Evolutionary conservation across 1,284 basidiomycete genomes (phyloP).

Genomic region (Leucoagaricus sp.): DNA sequence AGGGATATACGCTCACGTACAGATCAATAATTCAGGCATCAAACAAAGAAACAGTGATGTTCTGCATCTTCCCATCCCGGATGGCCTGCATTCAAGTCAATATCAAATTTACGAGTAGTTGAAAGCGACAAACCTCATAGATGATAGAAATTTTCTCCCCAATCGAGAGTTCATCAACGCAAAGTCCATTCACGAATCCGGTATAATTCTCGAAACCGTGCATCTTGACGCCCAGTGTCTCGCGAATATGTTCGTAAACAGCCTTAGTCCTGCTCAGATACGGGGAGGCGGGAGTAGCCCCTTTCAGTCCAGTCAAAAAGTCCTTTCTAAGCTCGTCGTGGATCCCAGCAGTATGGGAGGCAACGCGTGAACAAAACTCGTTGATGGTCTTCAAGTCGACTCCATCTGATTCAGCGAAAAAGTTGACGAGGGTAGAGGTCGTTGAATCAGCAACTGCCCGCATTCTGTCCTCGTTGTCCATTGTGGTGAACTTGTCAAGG

Average conservation of each 20-base stretch:
- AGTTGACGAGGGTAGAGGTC: constrained; percentile 60
- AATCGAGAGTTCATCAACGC: constrained; percentile 58
- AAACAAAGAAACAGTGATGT: constrained; percentile 55
- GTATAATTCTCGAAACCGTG: constrained; percentile 70
- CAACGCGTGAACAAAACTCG: constrained; percentile 52
- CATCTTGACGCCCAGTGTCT: constrained; percentile 69
- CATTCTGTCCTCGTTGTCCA: constrained; percentile 76
- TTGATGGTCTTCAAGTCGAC: constrained; percentile 41
- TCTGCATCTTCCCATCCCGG: constrained; percentile 70
- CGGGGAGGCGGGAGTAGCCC: constrained; percentile 57
- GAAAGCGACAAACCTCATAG: constrained; percentile 50
- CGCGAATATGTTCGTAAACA: constrained; percentile 73
- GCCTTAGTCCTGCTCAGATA: constrained; percentile 65
- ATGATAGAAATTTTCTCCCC: constrained; percentile 73
- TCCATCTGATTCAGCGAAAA: constrained; percentile 35
- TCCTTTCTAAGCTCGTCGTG: constrained; percentile 52
- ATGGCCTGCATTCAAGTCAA: constrained; percentile 33
- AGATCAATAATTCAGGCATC: constrained; percentile 20
- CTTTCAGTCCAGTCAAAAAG: constrained; percentile 55
- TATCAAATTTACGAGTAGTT: neutral
- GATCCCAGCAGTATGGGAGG: constrained; percentile 44
- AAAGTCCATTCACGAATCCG: constrained; percentile 55
- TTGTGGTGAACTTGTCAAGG: constrained; percentile 68
- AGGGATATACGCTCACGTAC: neutral
- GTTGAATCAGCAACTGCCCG: constrained; percentile 58